Evolutionary conservation across 2,329 filamentous ascomycete species (phyloP).

Genomic region (Trichoderma afroharzianum): DNA sequence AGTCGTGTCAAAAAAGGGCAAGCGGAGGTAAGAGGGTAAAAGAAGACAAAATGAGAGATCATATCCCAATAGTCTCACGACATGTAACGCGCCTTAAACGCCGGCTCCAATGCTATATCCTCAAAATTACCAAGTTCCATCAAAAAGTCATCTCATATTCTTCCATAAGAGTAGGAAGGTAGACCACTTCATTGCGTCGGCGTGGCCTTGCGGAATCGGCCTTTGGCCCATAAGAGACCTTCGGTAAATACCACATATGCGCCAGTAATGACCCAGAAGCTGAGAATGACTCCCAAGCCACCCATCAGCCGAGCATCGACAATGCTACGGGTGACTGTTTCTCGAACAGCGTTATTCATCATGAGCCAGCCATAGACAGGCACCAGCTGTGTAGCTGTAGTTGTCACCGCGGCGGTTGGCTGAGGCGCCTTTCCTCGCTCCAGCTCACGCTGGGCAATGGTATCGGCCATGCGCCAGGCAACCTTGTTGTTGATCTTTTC

Average conservation of each 20-base stretch:
- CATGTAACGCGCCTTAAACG: background rate
- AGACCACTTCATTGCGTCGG: background rate
- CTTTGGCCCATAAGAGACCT: slow-evolving; percentile 38
- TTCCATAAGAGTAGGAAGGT: background rate
- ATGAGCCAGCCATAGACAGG: slow-evolving; percentile 44
- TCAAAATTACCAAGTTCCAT: background rate
- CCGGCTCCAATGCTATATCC: background rate
- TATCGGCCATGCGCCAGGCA: slow-evolving; percentile 58
- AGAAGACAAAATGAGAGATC: background rate
- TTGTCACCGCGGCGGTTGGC: slow-evolving; percentile 18
- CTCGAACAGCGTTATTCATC: slow-evolving; percentile 39
- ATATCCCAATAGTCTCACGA: background rate
- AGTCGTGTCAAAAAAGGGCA: background rate
- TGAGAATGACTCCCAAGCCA: slow-evolving; percentile 44
- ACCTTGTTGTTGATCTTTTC: slow-evolving; percentile 69
- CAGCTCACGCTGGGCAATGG: slow-evolving; percentile 44
- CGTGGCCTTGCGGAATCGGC: slow-evolving; percentile 25
- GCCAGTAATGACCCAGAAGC: slow-evolving; percentile 48
- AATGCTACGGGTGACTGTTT: slow-evolving; percentile 34
- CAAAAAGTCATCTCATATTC: background rate
- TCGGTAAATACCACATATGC: slow-evolving; percentile 49
- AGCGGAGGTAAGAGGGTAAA: background rate
- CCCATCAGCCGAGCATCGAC: slow-evolving; percentile 44
- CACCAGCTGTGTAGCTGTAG: slow-evolving; percentile 31
- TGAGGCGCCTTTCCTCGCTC: slow-evolving; percentile 25